phyloP scores from a whole-genome alignment of 208 protist species.

The Leishmania turanica region DNA sequence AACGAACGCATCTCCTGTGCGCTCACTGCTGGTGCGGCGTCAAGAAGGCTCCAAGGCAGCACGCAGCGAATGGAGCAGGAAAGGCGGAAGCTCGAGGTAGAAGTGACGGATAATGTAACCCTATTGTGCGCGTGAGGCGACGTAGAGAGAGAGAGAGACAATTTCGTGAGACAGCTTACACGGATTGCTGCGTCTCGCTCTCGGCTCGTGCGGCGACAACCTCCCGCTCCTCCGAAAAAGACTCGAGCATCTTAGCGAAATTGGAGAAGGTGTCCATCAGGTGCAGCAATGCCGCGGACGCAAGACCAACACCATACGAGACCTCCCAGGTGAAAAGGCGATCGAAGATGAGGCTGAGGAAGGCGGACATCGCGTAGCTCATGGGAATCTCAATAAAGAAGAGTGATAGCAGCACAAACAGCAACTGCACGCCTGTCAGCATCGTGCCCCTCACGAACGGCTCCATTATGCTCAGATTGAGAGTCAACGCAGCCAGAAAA shows the following conservation, averaged over 20 bases:
- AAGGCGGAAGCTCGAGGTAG: not conserved
- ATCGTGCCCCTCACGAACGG: conserved; percentile 25
- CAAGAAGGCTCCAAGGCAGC: not conserved
- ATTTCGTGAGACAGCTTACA: not conserved
- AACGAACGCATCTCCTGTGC: not conserved
- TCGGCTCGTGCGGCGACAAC: conserved; percentile 20
- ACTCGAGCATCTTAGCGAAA: conserved; percentile 23
- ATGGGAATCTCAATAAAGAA: conserved; percentile 28
- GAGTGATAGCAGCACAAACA: conserved; percentile 29
- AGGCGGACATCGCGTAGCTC: conserved; percentile 20
- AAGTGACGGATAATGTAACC: not conserved
- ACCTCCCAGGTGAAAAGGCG: conserved; percentile 30
- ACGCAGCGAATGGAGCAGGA: not conserved
- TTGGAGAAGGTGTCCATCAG: conserved; percentile 20
- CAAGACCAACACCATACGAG: conserved; percentile 27
- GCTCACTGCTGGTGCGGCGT: not conserved
- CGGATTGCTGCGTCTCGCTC: conserved; percentile 1
- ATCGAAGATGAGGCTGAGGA: conserved; percentile 30
- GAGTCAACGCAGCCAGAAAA: conserved; percentile 17
- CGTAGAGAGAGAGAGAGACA: not conserved
- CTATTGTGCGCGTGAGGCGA: not conserved
- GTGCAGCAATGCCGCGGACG: conserved; percentile 13
- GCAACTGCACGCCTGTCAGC: conserved; percentile 20
- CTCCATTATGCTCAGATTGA: conserved; percentile 29
- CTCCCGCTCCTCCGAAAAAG: conserved; percentile 30